Evolutionary conservation across 495 filamentous ascomycete genomes (phyloP), one percentile per base, ranked within the genome.

Genomic region (Wilcoxina mikolae): DNA sequence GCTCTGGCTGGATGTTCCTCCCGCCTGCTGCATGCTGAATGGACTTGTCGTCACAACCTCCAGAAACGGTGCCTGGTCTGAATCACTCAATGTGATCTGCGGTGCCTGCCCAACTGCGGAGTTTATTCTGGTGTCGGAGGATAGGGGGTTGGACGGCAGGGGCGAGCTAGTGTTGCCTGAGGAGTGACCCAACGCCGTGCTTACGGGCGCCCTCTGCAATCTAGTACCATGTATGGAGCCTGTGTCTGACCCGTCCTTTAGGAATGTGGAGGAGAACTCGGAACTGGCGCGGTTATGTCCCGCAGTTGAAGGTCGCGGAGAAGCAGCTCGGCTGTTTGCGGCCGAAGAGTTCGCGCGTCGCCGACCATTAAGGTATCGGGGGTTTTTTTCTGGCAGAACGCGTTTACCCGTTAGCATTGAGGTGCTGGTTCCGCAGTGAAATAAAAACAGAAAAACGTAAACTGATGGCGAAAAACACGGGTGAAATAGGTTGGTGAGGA

Each of bases 261-360:
- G 39, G 39, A 60, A 63, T 28, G 64, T 58, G 26, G 59, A 59
- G n/a, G 76, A 76, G 53, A 78, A 73, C 59, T 82, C 79, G 46
- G 79, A 82, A 61, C 79, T 82, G 28, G 79, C 78, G 31, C 78
- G 77, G 64, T 76, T 80, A 64, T 82, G 76, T 57, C 72, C 76
- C 60, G 59, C 60, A 20, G 66, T 68, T 38, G 67, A 59, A 23
- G 67, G 66, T 31, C 64, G 60, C 23, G 63, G 66, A 11, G 64
- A 66, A 46, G 61, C 59, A 42, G 57, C 51, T 46, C 60, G 60
- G 55, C 60, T 60, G 44, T 60, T 61, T 23, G 64, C 59, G 49
- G 66, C 56, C 39, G 66, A 67, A 31, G 64, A 68, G 52, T 68
- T 68, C n/a, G 66, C 66, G 54, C 66, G 60, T 52, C 66, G 62